Evolutionary conservation across 805 yeast species (phyloP).

Genomic region (Ogataea pilisensis): DNA sequence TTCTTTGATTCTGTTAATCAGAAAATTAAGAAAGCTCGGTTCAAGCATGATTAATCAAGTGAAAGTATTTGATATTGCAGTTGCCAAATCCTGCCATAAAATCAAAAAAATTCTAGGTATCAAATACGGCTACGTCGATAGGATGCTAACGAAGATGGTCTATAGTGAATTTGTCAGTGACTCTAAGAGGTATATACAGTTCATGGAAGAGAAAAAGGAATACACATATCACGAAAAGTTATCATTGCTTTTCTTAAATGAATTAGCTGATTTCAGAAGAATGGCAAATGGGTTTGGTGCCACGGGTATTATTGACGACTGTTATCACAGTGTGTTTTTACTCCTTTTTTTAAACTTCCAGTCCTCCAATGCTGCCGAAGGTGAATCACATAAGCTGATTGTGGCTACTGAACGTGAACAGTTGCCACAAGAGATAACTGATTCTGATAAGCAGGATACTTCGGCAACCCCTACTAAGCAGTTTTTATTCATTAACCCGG

Average conservation of each 20-base stretch:
- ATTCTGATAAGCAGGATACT: not conserved
- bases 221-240: slow-evolving; percentile 36
- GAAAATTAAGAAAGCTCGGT: slow-evolving; percentile 73
- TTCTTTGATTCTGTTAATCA: slow-evolving; percentile 55
- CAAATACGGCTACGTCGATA: slow-evolving; percentile 47
- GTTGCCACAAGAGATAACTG: not conserved
- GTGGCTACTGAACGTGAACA: not conserved
- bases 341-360: slow-evolving; percentile 38
- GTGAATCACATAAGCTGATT: not conserved
- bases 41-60: slow-evolving; percentile 68
- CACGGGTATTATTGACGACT: slow-evolving; percentile 70
- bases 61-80: slow-evolving; percentile 63
- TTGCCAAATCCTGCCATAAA: slow-evolving; percentile 48
- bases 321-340: slow-evolving; percentile 58
- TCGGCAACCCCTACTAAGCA: slow-evolving; percentile 1
- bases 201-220: slow-evolving; percentile 24
- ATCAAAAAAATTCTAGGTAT: slow-evolving; percentile 42
- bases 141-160: slow-evolving; percentile 40
- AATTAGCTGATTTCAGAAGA: slow-evolving; percentile 57
- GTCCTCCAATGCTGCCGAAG: too few relatives aligned
- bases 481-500: slow-evolving; percentile 6
- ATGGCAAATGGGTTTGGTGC: slow-evolving; percentile 81
- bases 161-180: slow-evolving; percentile 40
- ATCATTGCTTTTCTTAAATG: slow-evolving; percentile 42
- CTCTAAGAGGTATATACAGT: slow-evolving; percentile 31